A percentile compares a stretch with the other conserved stretches of the same genome.
Conservation (phyloP, 2,329 filamentous ascomycete genomes). For the Ophioceras dolichostomum region DNA sequence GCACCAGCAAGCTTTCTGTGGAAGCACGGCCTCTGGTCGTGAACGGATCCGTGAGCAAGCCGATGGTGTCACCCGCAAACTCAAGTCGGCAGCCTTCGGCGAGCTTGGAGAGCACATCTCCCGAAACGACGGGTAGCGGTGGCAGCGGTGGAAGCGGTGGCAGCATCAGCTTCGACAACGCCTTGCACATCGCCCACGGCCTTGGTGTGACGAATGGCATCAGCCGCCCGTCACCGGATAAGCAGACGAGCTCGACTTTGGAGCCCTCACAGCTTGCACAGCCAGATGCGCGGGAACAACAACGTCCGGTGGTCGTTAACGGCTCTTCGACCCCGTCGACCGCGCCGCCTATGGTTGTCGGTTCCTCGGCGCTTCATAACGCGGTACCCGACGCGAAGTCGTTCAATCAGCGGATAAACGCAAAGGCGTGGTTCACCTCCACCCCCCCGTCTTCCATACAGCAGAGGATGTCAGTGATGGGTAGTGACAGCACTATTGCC, state of each 20-base stretch:
- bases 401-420: slow-evolving; percentile 18
- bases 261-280: no score
- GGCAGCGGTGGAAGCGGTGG: no score
- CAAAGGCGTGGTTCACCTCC: slow-evolving; percentile 11
- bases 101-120: slow-evolving; percentile 12
- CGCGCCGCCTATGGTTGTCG: slow-evolving; percentile 3
- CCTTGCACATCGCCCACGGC: slow-evolving; percentile 22
- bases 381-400: slow-evolving; percentile 8
- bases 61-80: slow-evolving; percentile 11
- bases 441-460: slow-evolving; percentile 8
- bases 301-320: slow-evolving; percentile 39
- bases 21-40: slow-evolving; percentile 26
- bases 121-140: no score
- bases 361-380: no score
- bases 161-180: slow-evolving; percentile 18
- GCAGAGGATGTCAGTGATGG: background rate
- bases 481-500: no score
- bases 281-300: no score
- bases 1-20: slow-evolving; percentile 17
- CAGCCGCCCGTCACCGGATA: slow-evolving; percentile 8
- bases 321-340: slow-evolving; percentile 20
- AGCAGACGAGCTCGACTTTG: no score
- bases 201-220: slow-evolving; percentile 10
- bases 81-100: slow-evolving; percentile 15
- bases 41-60: slow-evolving; percentile 24